Evolutionary conservation across 805 yeast species (phyloP).

Genomic region (Tetrapisispora nanseiensis): DNA sequence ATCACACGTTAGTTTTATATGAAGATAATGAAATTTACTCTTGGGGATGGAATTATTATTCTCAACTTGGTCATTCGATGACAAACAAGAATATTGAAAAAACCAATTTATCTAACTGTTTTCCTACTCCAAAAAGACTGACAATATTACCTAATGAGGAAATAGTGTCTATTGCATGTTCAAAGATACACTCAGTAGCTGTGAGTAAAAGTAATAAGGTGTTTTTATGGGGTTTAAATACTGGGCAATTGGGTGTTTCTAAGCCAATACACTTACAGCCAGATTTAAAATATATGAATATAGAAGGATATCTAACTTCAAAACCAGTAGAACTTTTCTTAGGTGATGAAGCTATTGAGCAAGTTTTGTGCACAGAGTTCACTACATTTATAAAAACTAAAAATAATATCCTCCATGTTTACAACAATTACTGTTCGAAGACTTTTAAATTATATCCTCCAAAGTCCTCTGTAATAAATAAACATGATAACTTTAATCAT

Average conservation of each 20-base stretch:
- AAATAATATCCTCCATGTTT: slow-evolving; percentile 52
- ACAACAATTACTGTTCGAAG: slow-evolving; percentile 47
- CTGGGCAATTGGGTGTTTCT: slow-evolving; percentile 65
- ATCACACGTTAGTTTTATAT: slow-evolving; percentile 57
- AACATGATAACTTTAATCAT: slow-evolving; percentile 31
- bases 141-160: slow-evolving; percentile 13
- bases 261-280: slow-evolving; percentile 32
- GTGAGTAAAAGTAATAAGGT: slow-evolving; percentile 43
- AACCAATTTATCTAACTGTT: slow-evolving; percentile 15
- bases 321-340: slow-evolving; percentile 16
- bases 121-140: slow-evolving; percentile 21
- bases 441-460: slow-evolving; percentile 37
- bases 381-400: slow-evolving; percentile 57
- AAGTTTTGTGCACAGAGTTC: slow-evolving; percentile 54
- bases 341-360: slow-evolving; percentile 33
- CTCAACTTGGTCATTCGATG: slow-evolving; percentile 54
- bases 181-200: slow-evolving; percentile 56
- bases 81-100: slow-evolving; percentile 23
- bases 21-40: slow-evolving; percentile 45
- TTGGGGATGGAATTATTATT: slow-evolving; percentile 69
- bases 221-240: slow-evolving; percentile 67
- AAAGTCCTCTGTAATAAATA: slow-evolving; percentile 14
- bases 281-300: slow-evolving; percentile 37
- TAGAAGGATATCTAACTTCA: slow-evolving; percentile 27
- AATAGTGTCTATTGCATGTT: slow-evolving; percentile 44